Base-by-base conservation (phyloP, 2,329 filamentous ascomycete species). In the Ilyonectria destructans region DNA sequence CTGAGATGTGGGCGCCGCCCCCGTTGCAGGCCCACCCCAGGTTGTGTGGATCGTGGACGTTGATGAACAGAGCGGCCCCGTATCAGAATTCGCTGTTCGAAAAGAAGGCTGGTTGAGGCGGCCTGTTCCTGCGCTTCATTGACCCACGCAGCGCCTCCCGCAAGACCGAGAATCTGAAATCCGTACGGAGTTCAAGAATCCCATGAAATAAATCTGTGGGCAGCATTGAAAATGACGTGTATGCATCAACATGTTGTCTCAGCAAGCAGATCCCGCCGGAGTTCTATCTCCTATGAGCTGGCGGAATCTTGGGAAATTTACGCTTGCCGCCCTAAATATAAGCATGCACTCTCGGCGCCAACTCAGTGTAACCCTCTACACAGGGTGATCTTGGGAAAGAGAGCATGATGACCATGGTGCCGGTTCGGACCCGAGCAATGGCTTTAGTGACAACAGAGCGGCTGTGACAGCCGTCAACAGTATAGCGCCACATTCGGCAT, bases 1-100 rank as follows among this genome's bases (percentile, higher is more conserved):
- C 74, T 75, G 74, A 76, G 71, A 70, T 69, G 71, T 74, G 73
- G 74, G 68, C 61, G 68, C 67, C 31, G 45, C 55, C 55, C 55
- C 54, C 54, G 57, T 57, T 49, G 63, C 55, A 49, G 35, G 49
- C 48, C 63, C 48, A 49, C 26, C 12, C 52, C 46, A 23, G 12
- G 55, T 57, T 59, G 45, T 54, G 49, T 66, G 69, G 67, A 71
- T 59, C 49, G 56, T 58, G 58, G 45, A 67, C 35, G 40, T 56
- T 43, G 62, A 65, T 37, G 35, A 35, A 21, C 43, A 43, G 23
- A 21, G 51, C 58, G 17, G 29, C n/a, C 60, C 46, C 57, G 43
- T 65, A 69, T 68, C 65, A 59, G 56, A 58, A 58, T 21, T 46
- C 43, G 43, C 45, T 54, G 13, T 62, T 35, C 21, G 19, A 31